These are phyloP conservation scores for Peziza echinospora DNA, from an alignment of 495 filamentous ascomycete species.

Conservation along the genomic window DNA sequence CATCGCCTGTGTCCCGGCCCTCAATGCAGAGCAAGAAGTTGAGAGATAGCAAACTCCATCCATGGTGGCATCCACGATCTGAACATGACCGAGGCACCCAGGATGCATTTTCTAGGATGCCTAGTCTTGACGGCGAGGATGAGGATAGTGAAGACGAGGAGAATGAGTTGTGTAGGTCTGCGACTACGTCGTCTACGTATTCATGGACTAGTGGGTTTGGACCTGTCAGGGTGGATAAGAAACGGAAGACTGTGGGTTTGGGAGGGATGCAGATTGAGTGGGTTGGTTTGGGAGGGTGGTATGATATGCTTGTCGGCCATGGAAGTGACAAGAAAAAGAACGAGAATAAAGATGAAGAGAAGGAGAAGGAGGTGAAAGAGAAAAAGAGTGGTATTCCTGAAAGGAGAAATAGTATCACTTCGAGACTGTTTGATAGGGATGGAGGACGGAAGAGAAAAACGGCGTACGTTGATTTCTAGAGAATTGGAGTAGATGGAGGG, in stretches of 20 bases:
- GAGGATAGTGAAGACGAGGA: too few species aligned
- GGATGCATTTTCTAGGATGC: conserved; percentile 2
- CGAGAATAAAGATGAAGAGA: neutral
- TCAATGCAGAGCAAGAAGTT: conserved; percentile 6
- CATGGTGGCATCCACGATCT: conserved; percentile 13
- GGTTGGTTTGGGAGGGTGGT: conserved; percentile 12
- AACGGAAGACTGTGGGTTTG: conserved; percentile 11
- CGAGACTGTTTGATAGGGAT: too few species aligned
- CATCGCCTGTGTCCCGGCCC: conserved; percentile 8
- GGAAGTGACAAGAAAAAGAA: conserved; percentile 6
- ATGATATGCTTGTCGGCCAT: conserved; percentile 10
- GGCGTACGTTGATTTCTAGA: too few species aligned
- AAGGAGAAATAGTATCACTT: too few species aligned
- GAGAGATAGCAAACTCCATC: conserved; percentile 11
- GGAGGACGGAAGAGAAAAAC: too few species aligned
- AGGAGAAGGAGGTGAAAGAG: neutral
- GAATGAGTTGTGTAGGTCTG: conserved; percentile 3
- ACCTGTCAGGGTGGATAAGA: conserved; percentile 1
- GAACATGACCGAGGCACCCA: conserved; percentile 4
- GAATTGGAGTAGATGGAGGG: too few species aligned
- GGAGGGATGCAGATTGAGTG: conserved; percentile 15
- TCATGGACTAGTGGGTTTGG: neutral
- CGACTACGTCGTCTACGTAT: neutral
- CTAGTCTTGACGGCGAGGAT: too few species aligned
- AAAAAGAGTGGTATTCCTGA: too few species aligned